Evolutionary conservation across 805 yeast genomes (phyloP), one percentile per base, ranked within the genome.

Genomic region (Candida ficus): DNA sequence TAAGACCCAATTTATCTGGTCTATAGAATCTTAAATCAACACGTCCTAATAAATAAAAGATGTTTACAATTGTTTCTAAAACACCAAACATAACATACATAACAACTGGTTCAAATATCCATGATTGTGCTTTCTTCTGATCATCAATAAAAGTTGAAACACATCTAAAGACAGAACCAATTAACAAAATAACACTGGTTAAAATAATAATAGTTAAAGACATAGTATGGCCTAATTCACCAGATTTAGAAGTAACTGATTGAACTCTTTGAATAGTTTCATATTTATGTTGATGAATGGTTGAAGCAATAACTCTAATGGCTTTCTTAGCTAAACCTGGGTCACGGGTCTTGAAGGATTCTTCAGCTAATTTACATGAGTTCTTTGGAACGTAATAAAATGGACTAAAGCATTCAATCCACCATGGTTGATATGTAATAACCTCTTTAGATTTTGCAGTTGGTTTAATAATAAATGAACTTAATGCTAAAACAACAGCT

Each of bases 11-110:
- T 34, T 59, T 62, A 58, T 83, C 90, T 14, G 93, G 91, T 61
- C 85, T 78, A 70, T 84, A 84, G 63, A 84, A 84, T 58, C 93
- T 71, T 53, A 84, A 67, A 58, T 84, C 93, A 38, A 80, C 76
- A 58, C 95, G 73, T 14, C 80, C 78, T 27, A 79, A 53, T 41
- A 84, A 57, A 56, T 79, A 81, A 26, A 80, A 46, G 9, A 77
- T 39, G 47, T 79, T 73, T 42, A 79, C 76, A 22, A 80, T 51
- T 0, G 69, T 64, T 63, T 84, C 93, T 35, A 80, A 64, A 4
- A 71, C 74, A 26, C 91, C 90, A 77, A 86, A 83, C 49, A 75
- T 63, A 23, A 79, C 66, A 58, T 81, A 83, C 77, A 80, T 75
- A 19, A 76, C 78, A 33, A 73, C 76, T 13, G 80, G 78, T 43